phyloP scores from a whole-genome alignment of 192 early-diverging fungal species.

The Pilobolus umbonatus region DNA sequence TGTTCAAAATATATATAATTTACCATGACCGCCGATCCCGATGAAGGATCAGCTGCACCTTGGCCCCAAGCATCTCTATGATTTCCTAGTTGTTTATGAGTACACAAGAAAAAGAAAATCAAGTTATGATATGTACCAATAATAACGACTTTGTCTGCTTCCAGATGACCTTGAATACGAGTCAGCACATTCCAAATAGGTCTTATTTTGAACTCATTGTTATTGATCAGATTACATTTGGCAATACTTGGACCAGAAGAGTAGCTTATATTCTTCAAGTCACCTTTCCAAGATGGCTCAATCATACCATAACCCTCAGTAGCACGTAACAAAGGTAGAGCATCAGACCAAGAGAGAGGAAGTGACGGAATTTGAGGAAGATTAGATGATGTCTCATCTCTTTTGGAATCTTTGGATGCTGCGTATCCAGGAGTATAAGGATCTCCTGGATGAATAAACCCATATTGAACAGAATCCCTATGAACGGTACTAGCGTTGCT shows the following conservation, averaged over 20 bases:
- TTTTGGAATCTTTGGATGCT: constrained; percentile 30
- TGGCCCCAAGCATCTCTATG: constrained; percentile 59
- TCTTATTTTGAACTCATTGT: constrained; percentile 38
- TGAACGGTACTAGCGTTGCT: neutral
- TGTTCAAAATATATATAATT: neutral
- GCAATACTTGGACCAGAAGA: constrained; percentile 51
- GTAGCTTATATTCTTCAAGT: constrained; percentile 36
- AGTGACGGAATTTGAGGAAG: constrained; percentile 57
- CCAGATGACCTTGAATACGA: constrained; percentile 47
- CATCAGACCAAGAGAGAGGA: constrained; percentile 59
- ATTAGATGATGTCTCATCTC: constrained; percentile 38
- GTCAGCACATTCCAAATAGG: constrained; percentile 61
- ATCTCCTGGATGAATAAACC: constrained; percentile 37
- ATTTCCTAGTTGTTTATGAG: neutral
- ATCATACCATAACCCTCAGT: constrained; percentile 39
- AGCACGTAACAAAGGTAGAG: constrained; percentile 34
- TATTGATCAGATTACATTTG: constrained; percentile 46
- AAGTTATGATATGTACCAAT: constrained; percentile 13
- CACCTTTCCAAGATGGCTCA: constrained; percentile 42
- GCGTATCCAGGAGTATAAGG: constrained; percentile 51
- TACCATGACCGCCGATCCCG: constrained; percentile 45
- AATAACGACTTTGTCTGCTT: constrained; percentile 47
- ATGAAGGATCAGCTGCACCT: constrained; percentile 60
- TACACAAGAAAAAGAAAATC: neutral
- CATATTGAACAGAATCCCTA: constrained; percentile 9